Conservation (phyloP, 352 stramenopile genomes). For the Phytophthora sp. region DNA sequence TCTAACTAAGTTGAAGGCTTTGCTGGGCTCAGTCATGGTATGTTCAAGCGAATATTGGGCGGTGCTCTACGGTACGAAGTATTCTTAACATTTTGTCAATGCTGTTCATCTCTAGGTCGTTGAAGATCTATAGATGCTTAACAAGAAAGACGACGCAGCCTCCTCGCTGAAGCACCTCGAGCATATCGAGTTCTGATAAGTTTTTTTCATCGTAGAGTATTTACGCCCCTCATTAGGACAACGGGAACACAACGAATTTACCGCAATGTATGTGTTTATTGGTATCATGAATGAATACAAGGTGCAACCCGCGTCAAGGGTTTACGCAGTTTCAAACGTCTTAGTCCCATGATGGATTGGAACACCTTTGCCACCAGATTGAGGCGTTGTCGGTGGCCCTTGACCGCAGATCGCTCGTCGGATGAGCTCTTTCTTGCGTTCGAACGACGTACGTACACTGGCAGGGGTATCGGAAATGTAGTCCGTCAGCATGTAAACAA, state of each 20-base stretch:
- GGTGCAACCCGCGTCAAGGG: not conserved
- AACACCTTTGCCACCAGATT: constrained; percentile 10
- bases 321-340: constrained; percentile 34
- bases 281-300: constrained; percentile 30
- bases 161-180: constrained; percentile 21
- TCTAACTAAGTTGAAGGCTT: constrained; percentile 34
- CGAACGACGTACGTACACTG: constrained; percentile 78
- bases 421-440: constrained; percentile 88
- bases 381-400: constrained; percentile 27
- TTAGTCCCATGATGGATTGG: constrained; percentile 30
- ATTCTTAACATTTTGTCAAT: constrained; percentile 5
- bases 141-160: not conserved
- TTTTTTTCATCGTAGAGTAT: constrained; percentile 16
- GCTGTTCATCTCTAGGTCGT: constrained; percentile 36
- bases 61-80: not conserved
- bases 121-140: constrained; percentile 38
- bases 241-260: constrained; percentile 2
- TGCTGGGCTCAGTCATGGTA: constrained; percentile 52
- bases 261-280: constrained; percentile 27
- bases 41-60: constrained; percentile 2
- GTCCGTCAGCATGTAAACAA: constrained; percentile 83
- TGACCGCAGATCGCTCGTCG: constrained; percentile 82
- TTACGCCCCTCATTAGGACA: constrained; percentile 18
- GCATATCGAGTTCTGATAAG: constrained; percentile 31
- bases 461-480: constrained; percentile 83